Percentiles rank a stretch among this genome's conserved stretches.
phyloP scores from a whole-genome alignment of 176 grass and related monocot genomes.

The Oryza australiensis region DNA sequence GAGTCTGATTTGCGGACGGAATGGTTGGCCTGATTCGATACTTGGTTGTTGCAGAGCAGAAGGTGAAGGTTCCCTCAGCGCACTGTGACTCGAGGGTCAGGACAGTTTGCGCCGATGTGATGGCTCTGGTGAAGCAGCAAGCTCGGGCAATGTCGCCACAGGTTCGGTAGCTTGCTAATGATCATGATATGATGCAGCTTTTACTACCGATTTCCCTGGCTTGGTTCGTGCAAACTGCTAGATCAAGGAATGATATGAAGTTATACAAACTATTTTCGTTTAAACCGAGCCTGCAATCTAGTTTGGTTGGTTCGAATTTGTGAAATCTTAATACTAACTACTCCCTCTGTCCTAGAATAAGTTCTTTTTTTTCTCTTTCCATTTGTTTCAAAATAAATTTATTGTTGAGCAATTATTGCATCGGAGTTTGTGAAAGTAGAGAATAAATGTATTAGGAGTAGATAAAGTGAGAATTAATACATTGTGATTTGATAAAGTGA shows the following conservation, averaged over 20 bases:
- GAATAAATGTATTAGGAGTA: too few relatives aligned
- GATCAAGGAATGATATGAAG: background rate
- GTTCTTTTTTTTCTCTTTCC: too few relatives aligned
- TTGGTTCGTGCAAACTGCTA: background rate
- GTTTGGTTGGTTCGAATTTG: background rate
- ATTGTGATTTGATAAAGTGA: too few relatives aligned
- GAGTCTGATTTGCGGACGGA: background rate
- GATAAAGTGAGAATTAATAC: too few relatives aligned
- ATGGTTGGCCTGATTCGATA: constrained; percentile 24
- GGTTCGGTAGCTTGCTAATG: constrained; percentile 31
- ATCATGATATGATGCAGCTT: background rate
- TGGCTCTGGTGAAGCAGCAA: constrained; percentile 70
- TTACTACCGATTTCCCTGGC: background rate
- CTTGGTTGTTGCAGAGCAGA: constrained; percentile 67
- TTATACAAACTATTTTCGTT: background rate
- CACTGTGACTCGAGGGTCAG: constrained; percentile 79
- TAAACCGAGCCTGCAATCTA: background rate
- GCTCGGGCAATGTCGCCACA: constrained; percentile 62
- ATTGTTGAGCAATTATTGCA: too few relatives aligned
- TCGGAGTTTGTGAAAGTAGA: too few relatives aligned
- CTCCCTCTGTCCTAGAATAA: too few relatives aligned
- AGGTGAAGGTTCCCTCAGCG: constrained; percentile 76
- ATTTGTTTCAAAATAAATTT: too few relatives aligned
- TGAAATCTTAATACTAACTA: background rate
- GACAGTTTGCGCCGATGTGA: constrained; percentile 66